A percentile compares a stretch with the other conserved stretches of the same genome.
phyloP scores from a whole-genome alignment of 2,329 filamentous ascomycete species.

The Mycocentrospora acerina region DNA sequence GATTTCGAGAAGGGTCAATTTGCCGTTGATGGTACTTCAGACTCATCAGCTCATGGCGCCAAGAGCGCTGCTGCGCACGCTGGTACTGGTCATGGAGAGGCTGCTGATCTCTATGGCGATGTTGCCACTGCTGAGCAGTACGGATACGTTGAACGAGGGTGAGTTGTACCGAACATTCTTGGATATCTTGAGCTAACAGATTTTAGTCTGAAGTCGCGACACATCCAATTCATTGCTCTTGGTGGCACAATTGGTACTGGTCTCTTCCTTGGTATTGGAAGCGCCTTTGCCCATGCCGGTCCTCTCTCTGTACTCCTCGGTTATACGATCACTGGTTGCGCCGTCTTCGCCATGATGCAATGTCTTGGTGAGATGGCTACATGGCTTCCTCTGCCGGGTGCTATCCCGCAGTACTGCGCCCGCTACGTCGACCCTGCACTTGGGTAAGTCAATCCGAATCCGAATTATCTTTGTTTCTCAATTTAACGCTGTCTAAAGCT shows the following conservation, averaged over 20 bases:
- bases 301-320: conserved; percentile 41
- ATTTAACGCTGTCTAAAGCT: background rate
- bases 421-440: conserved; percentile 51
- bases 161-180: conserved; percentile 12
- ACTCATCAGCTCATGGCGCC: conserved; percentile 22
- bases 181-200: conserved; percentile 6
- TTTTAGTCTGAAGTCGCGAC: conserved; percentile 51
- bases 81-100: conserved; percentile 45
- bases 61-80: conserved; percentile 27
- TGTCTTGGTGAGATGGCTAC: conserved; percentile 47
- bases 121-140: conserved; percentile 53
- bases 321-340: conserved; percentile 37
- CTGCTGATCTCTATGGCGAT: conserved; percentile 56
- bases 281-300: conserved; percentile 35
- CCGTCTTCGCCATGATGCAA: conserved; percentile 45
- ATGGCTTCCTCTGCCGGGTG: conserved; percentile 44
- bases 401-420: conserved; percentile 39
- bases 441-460: conserved; percentile 17
- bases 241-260: conserved; percentile 55
- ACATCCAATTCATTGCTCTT: conserved; percentile 62
- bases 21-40: conserved; percentile 14
- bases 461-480: conserved; percentile 1
- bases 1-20: conserved; percentile 32
- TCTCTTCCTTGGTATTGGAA: conserved; percentile 39
- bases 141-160: conserved; percentile 55